Evolutionary conservation across 75 land plant species (phyloP), one percentile per base, ranked within the genome.

Genomic region (Larix kaempferi): DNA sequence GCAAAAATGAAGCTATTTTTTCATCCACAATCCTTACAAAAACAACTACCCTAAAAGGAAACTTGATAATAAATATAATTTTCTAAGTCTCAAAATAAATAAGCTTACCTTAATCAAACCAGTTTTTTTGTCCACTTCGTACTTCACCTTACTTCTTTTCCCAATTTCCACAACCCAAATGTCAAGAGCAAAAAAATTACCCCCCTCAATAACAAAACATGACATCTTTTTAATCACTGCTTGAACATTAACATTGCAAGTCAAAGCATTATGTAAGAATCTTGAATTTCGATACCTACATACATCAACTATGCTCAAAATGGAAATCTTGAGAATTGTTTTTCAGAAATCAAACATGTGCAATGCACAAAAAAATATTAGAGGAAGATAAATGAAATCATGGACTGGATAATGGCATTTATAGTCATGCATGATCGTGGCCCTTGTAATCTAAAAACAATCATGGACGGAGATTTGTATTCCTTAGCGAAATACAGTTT

Each of bases 101-200:
- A 12, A 54, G 21, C 15, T 17, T 74, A 88, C 94, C 92, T 91
- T 91, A 56, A 89, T 91, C 14, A 91, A 63, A 13, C 94, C 92
- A 59, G 89, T 89, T 62, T 89, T 89, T 78, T 91, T 91, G 82
- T 91, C 94, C 23, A 89, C 84, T 63, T 91, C 94, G 78, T 91
- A 91, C 74, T 91, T 91, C 74, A 91, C 94, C 73, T 91, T 91
- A 80, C 94, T 89, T 25, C 94, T 92, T 61, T 91, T 91, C 8
- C 78, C 41, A 56, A 91, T 91, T 72, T 91, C 93, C 17, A 91
- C 82, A 60, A 91, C 94, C 94, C 87, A 75, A 80, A 17, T 52
- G 1, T 25, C 57, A 23, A 25, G 19, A 19, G n/a, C 1, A 66
- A 17, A 65, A 4, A 62, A 29, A 15, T 65, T 33, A 35, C 29